Evolutionary conservation across 306 rosid genomes (phyloP).

Genomic region (Casuarina glauca): DNA sequence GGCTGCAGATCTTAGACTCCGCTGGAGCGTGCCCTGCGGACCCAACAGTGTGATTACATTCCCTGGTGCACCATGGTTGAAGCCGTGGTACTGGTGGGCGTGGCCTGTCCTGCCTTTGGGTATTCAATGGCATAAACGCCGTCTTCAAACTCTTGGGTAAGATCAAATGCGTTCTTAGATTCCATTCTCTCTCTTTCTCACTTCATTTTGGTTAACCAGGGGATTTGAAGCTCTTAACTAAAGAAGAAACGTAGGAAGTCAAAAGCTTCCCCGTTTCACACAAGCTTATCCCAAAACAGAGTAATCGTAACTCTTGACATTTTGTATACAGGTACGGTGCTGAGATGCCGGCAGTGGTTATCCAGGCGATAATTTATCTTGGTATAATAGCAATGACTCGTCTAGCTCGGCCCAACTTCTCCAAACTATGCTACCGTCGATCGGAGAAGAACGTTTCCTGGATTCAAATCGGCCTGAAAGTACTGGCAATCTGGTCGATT

Average conservation of each 20-base stretch:
- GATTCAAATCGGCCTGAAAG: conserved; percentile 53
- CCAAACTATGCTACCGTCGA: conserved; percentile 71
- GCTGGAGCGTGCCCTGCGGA: conserved; percentile 94
- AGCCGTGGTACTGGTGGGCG: conserved; percentile 99
- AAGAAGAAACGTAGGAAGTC: no score
- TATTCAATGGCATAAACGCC: conserved; percentile 79
- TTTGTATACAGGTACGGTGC: conserved; percentile 55
- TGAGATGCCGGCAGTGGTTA: conserved; percentile 58
- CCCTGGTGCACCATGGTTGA: conserved; percentile 94
- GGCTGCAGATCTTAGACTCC: conserved; percentile 65
- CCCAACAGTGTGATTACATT: conserved; percentile 97
- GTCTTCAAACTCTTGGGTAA: conserved; percentile 81
- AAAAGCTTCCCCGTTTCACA: neutral
- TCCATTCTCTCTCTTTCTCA: neutral
- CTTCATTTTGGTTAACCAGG: neutral
- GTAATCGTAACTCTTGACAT: neutral
- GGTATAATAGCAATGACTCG: conserved; percentile 69
- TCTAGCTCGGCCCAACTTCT: conserved; percentile 65
- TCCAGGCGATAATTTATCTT: conserved; percentile 52
- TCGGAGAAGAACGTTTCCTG: conserved; percentile 52
- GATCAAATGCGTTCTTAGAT: conserved; percentile 7
- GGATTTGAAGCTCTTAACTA: no score
- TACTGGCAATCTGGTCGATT: conserved; percentile 63
- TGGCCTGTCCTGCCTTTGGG: conserved; percentile 98
- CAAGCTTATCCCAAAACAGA: neutral